Base-by-base conservation (phyloP, 2,329 filamentous ascomycete genomes). In the Ceratocystis smalleyi region DNA sequence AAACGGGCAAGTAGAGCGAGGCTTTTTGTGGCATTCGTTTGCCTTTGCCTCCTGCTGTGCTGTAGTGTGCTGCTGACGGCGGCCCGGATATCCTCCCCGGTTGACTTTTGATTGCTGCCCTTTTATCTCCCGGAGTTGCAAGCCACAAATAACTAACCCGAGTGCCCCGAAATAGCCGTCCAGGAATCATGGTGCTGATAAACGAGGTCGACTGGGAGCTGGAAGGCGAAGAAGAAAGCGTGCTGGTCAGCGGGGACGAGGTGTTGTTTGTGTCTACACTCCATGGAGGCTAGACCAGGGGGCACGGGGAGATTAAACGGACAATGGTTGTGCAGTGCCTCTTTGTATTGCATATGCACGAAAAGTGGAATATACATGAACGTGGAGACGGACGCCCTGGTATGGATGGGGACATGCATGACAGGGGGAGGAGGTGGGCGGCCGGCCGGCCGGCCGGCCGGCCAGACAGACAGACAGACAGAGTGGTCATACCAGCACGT, bases 121-220 rank as follows among this genome's bases (percentile, higher is more conserved):
- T 49, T 24, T 49, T 45, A 19, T 59, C 30, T 8, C 40, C 2
- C 24, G 24, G 32, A 35, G 15, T 35, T 8, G 2, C 15, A 43
- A 17, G 10, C 19, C n/a, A 65, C 32, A 8, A 61, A 45, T 57
- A 19, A 69, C 72, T 73, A 66, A 70, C 69, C 55, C 62, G 27
- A 67, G 57, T 19, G 7, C 17, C 27, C 70, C 72, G 62, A 62
- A 54, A 70, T 69, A 97, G 92, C 67, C 91, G 94, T 63, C 94
- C 94, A 4, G 94, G 94, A 2, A 96, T 99, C 73, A 82, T 99
- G 54, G 92, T 96, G 32, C 80, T 99, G 65, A 95, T 99, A 74
- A 99, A 99, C 73, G 94, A 99, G 70, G 89, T 91, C 30, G 94
- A 99, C 74, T 99, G 94, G 94, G 94, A 97, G 74, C 82, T 99